phyloP scores from a whole-genome alignment of 2,329 filamentous ascomycete genomes.

The Xylariaceae sp. region DNA sequence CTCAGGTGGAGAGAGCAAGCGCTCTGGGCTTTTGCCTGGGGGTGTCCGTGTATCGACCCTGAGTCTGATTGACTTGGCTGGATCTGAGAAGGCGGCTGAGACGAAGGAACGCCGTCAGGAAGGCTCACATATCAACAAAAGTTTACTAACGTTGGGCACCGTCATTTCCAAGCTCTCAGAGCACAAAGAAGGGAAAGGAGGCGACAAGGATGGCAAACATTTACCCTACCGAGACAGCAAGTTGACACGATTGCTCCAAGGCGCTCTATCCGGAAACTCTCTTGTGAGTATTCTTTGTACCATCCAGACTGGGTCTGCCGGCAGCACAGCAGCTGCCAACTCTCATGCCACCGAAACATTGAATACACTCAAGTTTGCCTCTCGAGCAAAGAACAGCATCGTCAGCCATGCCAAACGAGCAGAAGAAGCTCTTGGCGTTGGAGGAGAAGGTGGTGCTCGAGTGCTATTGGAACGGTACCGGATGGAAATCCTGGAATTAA shows the following conservation, averaged over 20 bases:
- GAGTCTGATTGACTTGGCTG: conserved; percentile 92
- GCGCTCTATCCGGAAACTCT: conserved; percentile 86
- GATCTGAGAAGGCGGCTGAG: conserved; percentile 93
- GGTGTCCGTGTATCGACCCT: conserved; percentile 93
- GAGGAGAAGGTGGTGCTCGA: conserved; percentile 79
- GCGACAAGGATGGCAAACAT: conserved; percentile 84
- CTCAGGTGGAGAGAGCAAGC: conserved; percentile 53
- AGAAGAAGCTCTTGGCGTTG: conserved; percentile 76
- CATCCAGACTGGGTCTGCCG: conserved; percentile 79
- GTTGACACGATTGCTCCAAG: conserved; percentile 85
- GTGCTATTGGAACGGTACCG: conserved; percentile 90
- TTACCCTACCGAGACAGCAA: conserved; percentile 97
- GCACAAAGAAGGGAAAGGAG: conserved; percentile 68
- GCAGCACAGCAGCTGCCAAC: conserved; percentile 65
- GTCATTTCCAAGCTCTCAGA: conserved; percentile 93
- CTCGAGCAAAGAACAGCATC: conserved; percentile 95
- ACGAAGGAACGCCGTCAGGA: conserved; percentile 91
- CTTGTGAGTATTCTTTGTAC: conserved; percentile 97
- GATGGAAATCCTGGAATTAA: conserved; percentile 83
- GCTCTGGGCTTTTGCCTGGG: conserved; percentile 69
- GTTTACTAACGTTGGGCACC: conserved; percentile 86
- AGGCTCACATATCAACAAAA: conserved; percentile 98
- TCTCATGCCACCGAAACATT: conserved; percentile 83
- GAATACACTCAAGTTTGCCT: conserved; percentile 95
- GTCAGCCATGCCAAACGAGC: conserved; percentile 95